Conservation (phyloP, 495 filamentous ascomycete species). For the Haplographium delicatum region DNA sequence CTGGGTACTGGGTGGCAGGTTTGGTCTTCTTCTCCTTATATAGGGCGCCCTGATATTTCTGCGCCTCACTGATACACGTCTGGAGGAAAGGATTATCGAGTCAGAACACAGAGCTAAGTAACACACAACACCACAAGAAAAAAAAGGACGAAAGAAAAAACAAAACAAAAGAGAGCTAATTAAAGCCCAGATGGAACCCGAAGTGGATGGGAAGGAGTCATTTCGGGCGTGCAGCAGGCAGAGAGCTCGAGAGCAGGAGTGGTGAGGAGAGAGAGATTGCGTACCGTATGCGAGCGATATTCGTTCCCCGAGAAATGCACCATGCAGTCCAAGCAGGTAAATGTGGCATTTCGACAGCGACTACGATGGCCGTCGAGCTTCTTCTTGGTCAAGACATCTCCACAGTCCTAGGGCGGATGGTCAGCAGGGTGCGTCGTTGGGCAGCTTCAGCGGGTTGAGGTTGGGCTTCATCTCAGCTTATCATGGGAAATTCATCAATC, state of each 20-base stretch:
- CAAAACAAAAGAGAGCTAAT: too few relatives aligned
- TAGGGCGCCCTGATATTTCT: slow-evolving; percentile 90
- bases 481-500: slow-evolving; percentile 15
- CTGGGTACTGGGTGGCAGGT: too few relatives aligned
- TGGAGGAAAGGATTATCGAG: slow-evolving; percentile 31
- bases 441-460: too few relatives aligned
- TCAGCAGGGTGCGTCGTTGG: slow-evolving; percentile 4
- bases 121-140: too few relatives aligned
- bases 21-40: slow-evolving; percentile 92
- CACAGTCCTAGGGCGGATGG: slow-evolving; percentile 62
- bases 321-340: slow-evolving; percentile 96
- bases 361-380: slow-evolving; percentile 88
- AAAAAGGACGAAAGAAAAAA: too few relatives aligned
- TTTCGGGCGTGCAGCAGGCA: too few relatives aligned
- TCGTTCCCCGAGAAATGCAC: slow-evolving; percentile 80
- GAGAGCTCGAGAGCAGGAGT: too few relatives aligned
- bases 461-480: too few relatives aligned
- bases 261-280: slow-evolving; percentile 33
- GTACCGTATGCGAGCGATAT: slow-evolving; percentile 84
- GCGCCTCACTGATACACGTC: slow-evolving; percentile 91
- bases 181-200: too few relatives aligned
- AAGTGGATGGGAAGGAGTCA: too few relatives aligned
- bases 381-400: slow-evolving; percentile 95
- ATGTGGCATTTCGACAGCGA: slow-evolving; percentile 79
- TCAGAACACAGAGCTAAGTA: too few relatives aligned